phyloP scores from a whole-genome alignment of 192 early-diverging fungal species.

The Coemansia reversa region DNA sequence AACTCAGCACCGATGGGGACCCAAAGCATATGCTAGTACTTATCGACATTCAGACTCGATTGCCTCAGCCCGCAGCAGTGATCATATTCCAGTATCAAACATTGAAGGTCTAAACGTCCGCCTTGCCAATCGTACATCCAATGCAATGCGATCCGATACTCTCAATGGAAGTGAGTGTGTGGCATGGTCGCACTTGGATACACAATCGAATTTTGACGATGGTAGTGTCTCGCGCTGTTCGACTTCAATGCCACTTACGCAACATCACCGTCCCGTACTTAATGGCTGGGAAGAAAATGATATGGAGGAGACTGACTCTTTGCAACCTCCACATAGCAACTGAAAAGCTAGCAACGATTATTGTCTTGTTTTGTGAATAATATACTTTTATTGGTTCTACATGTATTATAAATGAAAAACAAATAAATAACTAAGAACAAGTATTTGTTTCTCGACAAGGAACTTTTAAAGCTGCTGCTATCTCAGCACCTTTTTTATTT shows the following conservation, averaged over 20 bases:
- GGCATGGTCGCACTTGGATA: slow-evolving; percentile 47
- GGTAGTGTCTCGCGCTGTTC: slow-evolving; percentile 30
- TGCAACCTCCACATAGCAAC: background rate
- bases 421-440: too few relatives aligned
- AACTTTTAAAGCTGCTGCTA: too few relatives aligned
- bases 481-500: too few relatives aligned
- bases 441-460: too few relatives aligned
- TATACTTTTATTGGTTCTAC: too few relatives aligned
- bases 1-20: background rate
- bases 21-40: background rate
- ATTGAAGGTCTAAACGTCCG: slow-evolving; percentile 37
- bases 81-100: slow-evolving; percentile 17
- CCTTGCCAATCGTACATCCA: slow-evolving; percentile 30
- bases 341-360: background rate
- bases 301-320: slow-evolving; percentile 15
- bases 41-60: slow-evolving; percentile 11
- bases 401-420: too few relatives aligned
- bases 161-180: slow-evolving; percentile 34
- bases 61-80: slow-evolving; percentile 7
- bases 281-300: slow-evolving; percentile 48
- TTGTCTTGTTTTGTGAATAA: too few relatives aligned
- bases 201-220: slow-evolving; percentile 24
- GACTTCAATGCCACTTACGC: background rate
- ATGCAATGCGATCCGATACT: slow-evolving; percentile 43
- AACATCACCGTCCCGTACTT: slow-evolving; percentile 26